These are phyloP conservation scores for Trametes cingulata DNA, from an alignment of 768 basidiomycete species.

Conservation along the genomic window DNA sequence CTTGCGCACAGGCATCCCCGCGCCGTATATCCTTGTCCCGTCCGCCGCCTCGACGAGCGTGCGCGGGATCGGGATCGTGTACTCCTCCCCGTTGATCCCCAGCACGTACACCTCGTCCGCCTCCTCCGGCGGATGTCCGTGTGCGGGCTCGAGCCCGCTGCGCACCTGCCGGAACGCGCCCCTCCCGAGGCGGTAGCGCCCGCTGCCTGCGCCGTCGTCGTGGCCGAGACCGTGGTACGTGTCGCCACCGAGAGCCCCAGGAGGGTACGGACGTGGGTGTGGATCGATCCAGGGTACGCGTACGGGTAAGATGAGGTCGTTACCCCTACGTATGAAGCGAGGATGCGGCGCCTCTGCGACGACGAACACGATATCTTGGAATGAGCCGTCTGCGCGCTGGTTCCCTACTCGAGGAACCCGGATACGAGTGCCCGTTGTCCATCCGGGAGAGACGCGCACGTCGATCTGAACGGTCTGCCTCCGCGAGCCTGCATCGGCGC, in stretches of 20 bases:
- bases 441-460: slow-evolving; percentile 62
- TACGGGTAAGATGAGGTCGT: slow-evolving; percentile 57
- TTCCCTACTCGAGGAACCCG: slow-evolving; percentile 67
- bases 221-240: background rate
- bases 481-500: background rate
- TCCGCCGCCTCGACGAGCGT: slow-evolving; percentile 50
- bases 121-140: slow-evolving; percentile 28
- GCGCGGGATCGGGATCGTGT: slow-evolving; percentile 53
- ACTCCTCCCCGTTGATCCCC: slow-evolving; percentile 59
- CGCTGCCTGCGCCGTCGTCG: background rate
- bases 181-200: slow-evolving; percentile 5
- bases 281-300: slow-evolving; percentile 57
- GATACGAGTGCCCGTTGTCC: slow-evolving; percentile 59
- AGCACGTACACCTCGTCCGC: slow-evolving; percentile 52
- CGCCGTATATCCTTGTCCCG: slow-evolving; percentile 55
- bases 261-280: slow-evolving; percentile 28
- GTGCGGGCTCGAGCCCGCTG: background rate
- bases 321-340: slow-evolving; percentile 54
- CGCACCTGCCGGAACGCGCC: background rate
- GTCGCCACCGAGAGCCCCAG: background rate
- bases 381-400: slow-evolving; percentile 53
- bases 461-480: slow-evolving; percentile 58
- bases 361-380: slow-evolving; percentile 69
- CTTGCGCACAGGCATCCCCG: slow-evolving; percentile 70
- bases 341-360: slow-evolving; percentile 60